These are phyloP conservation scores for Pseudognaphalium luteoalbum DNA, from an alignment of 129 eudicot genomes.

Conservation along the genomic window DNA sequence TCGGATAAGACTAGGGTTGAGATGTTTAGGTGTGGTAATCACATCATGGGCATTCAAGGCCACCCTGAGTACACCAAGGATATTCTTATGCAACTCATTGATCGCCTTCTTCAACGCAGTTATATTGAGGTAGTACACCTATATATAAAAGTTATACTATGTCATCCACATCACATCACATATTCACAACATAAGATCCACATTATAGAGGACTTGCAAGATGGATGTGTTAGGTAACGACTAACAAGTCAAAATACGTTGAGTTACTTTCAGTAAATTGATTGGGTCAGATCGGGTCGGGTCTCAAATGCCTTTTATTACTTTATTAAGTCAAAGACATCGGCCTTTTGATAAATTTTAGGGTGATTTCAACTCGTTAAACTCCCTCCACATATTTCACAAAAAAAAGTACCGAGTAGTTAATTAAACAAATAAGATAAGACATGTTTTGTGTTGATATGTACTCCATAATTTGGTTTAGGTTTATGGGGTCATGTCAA, in stretches of 20 bases:
- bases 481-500: neutral
- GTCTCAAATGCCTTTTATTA: neutral
- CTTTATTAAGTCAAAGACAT: too few relatives aligned
- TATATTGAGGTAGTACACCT: conserved; percentile 54
- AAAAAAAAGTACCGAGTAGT: too few relatives aligned
- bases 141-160: neutral
- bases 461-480: neutral
- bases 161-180: neutral
- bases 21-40: conserved; percentile 82
- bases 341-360: neutral
- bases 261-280: too few relatives aligned
- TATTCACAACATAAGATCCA: neutral
- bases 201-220: neutral
- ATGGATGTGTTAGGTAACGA: neutral
- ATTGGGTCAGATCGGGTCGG: neutral
- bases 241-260: neutral
- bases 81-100: conserved; percentile 76
- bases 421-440: neutral
- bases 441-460: neutral
- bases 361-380: neutral
- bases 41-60: conserved; percentile 95
- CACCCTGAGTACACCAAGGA: conserved; percentile 97
- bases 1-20: conserved; percentile 72
- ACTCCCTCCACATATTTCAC: too few relatives aligned
- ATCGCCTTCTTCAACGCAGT: conserved; percentile 67